Base-by-base conservation (phyloP, 1,139 yeast species). In the Taphrina deformans region DNA sequence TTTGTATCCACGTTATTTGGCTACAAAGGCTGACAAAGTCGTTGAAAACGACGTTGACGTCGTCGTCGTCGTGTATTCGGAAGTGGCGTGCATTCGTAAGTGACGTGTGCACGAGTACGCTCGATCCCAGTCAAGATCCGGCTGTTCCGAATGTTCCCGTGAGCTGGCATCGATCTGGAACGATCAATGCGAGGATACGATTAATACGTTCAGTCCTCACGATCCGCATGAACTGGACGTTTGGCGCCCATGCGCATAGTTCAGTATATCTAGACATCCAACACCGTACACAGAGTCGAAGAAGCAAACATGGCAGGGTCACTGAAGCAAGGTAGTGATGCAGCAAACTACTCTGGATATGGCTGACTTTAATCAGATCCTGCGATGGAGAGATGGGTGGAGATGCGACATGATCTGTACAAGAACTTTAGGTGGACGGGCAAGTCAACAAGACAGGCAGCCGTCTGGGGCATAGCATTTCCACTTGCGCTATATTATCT, bases 371-470 rank as follows among this genome's bases (percentile, higher is more conserved):
- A 16, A 35, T 1, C n/a, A 59, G 63, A 59, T 50, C 63, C 63
- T 18, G 63, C 63, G 21, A 50, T 59, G 12, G 63, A 59, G 24
- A 35, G 26, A 50, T 59, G 63, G 63, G 63, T 59, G 51, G 63
- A 59, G 23, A 59, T 59, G 63, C 55, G 63, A 27, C 63, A 59
- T 40, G 50, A 48, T 10, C 41, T 59, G 18, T 59, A 59, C 51
- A 40, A 52, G 50, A 59, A 48, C 56, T 59, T 59, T n/a, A n/a
- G 56, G n/a, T 59, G 63, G 63, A 59, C 63, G 4, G 40, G 50
- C 23, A 59, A 59, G 45, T 59, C 63, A 21, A 59, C 63, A n/a
- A 48, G 63, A 18, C 63, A 59, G 29, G 56, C 50, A 5, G 56
- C 56, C 6, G 24, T 59, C 29, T 50, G 55, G 63, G 63, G 63